These are phyloP conservation scores for Apiospora pterosperma DNA, from an alignment of 2,329 filamentous ascomycete genomes.

Conservation along the genomic window DNA sequence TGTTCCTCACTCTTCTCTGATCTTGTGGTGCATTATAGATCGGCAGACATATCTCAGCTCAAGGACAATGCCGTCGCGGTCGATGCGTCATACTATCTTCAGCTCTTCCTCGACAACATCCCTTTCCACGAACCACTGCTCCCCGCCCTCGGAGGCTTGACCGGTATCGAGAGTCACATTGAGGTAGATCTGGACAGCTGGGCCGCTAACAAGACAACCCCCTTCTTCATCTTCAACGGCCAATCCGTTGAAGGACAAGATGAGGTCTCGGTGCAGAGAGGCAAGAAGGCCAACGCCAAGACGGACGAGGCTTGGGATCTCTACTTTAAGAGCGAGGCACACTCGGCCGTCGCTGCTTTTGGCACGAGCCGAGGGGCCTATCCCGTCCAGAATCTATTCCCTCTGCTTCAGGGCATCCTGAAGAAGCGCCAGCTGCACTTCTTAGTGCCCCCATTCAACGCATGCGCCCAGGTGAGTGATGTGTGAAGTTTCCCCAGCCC, in stretches of 20 bases:
- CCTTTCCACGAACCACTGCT: conserved; percentile 82
- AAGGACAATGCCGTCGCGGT: conserved; percentile 75
- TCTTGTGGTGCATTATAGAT: neutral
- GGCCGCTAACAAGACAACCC: conserved; percentile 66
- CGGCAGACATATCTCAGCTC: conserved; percentile 65
- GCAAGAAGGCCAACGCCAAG: conserved; percentile 62
- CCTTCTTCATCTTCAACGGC: conserved; percentile 89
- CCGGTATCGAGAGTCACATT: conserved; percentile 73
- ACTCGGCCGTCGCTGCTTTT: conserved; percentile 81
- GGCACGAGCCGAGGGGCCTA: conserved; percentile 71
- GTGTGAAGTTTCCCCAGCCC: neutral
- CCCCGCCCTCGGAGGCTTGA: conserved; percentile 83
- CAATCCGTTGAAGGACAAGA: conserved; percentile 76
- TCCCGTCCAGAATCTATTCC: conserved; percentile 68
- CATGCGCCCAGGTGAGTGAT: conserved; percentile 71
- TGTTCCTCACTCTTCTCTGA: neutral
- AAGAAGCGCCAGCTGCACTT: conserved; percentile 68
- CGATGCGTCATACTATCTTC: conserved; percentile 86
- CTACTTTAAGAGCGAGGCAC: conserved; percentile 77
- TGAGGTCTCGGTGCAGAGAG: conserved; percentile 62
- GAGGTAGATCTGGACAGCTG: conserved; percentile 73
- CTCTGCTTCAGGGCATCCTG: conserved; percentile 73
- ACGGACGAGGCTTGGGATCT: conserved; percentile 81
- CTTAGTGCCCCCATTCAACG: conserved; percentile 81
- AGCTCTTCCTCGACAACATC: conserved; percentile 67